phyloP scores from a whole-genome alignment of 352 stramenopile species.

The Pythium brassicae region DNA sequence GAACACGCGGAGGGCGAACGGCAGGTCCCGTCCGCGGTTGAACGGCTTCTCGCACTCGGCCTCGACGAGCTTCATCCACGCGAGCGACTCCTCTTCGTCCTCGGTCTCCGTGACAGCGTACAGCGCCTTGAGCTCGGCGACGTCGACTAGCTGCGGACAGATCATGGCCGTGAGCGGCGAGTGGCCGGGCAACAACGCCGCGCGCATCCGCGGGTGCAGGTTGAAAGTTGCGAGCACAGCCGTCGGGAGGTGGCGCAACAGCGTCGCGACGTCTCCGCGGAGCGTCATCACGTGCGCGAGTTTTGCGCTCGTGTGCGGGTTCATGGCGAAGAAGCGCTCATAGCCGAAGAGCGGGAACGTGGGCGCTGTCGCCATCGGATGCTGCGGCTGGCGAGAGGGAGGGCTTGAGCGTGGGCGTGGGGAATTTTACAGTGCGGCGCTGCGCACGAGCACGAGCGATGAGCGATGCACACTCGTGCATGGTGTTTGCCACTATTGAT shows the following conservation, averaged over 20 bases:
- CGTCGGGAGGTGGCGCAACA: conserved; percentile 31
- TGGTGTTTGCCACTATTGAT: no score
- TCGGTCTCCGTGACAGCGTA: conserved; percentile 29
- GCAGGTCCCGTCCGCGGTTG: conserved; percentile 42
- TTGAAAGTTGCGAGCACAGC: conserved; percentile 56
- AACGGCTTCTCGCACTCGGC: conserved; percentile 36
- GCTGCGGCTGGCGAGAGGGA: no score
- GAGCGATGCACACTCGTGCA: neutral
- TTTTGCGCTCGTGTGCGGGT: conserved; percentile 32
- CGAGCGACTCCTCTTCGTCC: conserved; percentile 24
- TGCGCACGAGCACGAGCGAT: no score
- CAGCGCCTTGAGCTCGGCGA: conserved; percentile 33
- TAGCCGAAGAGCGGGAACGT: conserved; percentile 57
- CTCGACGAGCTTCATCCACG: conserved; percentile 45
- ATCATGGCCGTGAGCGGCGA: conserved; percentile 49
- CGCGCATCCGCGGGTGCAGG: conserved; percentile 48
- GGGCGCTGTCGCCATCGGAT: conserved; percentile 13
- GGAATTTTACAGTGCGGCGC: neutral
- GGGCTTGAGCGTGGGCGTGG: no score
- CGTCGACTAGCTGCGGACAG: conserved; percentile 35
- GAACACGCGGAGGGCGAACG: conserved; percentile 39
- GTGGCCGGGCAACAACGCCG: conserved; percentile 30
- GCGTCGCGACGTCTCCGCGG: conserved; percentile 30
- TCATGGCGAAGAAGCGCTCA: conserved; percentile 68
- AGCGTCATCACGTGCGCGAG: conserved; percentile 49